A percentile compares a stretch with the other conserved stretches of the same genome.
phyloP scores from a whole-genome alignment of 2,329 filamentous ascomycete genomes.

The Pseudogymnoascus sp. region DNA sequence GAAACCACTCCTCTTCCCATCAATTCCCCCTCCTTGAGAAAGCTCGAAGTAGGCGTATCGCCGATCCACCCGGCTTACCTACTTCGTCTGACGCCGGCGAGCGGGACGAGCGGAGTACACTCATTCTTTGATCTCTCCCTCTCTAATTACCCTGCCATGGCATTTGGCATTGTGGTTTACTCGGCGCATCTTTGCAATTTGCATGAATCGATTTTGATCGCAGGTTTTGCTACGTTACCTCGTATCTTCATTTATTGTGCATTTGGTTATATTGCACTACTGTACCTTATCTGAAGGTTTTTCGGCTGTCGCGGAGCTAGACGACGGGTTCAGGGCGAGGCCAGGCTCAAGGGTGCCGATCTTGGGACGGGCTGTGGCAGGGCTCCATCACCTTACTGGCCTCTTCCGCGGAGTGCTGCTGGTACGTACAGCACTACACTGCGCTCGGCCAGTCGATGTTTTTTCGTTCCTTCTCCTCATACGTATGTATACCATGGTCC shows the following conservation, averaged over 20 bases:
- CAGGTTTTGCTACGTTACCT: not conserved
- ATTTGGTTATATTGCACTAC: not conserved
- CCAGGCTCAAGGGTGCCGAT: not conserved
- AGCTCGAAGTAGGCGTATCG: not conserved
- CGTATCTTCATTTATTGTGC: not conserved
- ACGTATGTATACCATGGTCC: not conserved
- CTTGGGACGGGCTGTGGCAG: not conserved
- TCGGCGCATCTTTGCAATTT: not conserved
- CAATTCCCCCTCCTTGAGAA: not conserved
- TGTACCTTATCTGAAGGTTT: conserved; percentile 2
- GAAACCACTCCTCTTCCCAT: not conserved
- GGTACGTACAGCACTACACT: not conserved
- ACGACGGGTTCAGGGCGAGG: not conserved
- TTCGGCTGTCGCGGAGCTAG: not conserved
- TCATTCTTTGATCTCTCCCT: not conserved
- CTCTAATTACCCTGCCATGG: not conserved
- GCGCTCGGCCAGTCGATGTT: not conserved
- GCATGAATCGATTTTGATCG: not conserved
- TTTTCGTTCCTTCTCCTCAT: not conserved
- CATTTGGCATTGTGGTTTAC: not conserved
- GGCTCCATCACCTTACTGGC: not conserved
- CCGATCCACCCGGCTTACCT: conserved; percentile 1
- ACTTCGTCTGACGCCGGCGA: not conserved
- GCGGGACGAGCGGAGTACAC: not conserved
- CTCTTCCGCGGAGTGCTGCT: not conserved